phyloP scores from a whole-genome alignment of 805 yeast genomes.

The Metschnikowia hibisci region DNA sequence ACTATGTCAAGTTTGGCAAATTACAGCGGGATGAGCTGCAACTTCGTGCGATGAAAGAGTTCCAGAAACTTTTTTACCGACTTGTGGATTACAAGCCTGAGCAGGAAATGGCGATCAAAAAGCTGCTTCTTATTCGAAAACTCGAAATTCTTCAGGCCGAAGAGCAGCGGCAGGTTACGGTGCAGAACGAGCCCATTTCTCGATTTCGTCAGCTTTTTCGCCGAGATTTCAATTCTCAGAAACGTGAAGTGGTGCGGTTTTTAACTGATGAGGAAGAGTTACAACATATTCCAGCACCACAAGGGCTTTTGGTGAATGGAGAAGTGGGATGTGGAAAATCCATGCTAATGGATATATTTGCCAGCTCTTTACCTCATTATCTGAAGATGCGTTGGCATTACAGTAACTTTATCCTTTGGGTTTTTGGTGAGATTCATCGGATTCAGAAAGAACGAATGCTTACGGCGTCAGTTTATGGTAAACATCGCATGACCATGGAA shows the following conservation, averaged over 20 bases:
- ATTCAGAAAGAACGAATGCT: conserved; percentile 44
- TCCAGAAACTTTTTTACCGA: conserved; percentile 56
- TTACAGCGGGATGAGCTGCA: conserved; percentile 56
- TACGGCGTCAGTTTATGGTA: conserved; percentile 25
- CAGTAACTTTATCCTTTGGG: conserved; percentile 65
- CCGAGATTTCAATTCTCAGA: conserved; percentile 26
- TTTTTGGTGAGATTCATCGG: conserved; percentile 56
- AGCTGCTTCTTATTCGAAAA: conserved; percentile 37
- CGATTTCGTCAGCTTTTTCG: conserved; percentile 20
- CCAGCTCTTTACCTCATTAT: conserved; percentile 56
- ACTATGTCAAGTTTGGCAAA: conserved; percentile 47
- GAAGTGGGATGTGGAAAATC: conserved; percentile 76
- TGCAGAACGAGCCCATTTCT: conserved; percentile 10
- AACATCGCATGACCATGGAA: conserved; percentile 32
- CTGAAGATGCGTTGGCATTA: conserved; percentile 71
- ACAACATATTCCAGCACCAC: conserved; percentile 52
- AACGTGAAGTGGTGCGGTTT: conserved; percentile 42
- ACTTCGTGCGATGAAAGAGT: conserved; percentile 57
- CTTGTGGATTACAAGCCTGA: conserved; percentile 59
- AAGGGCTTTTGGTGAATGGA: conserved; percentile 59
- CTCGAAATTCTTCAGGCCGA: conserved; percentile 33
- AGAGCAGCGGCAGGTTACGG: conserved; percentile 15
- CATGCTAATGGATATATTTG: conserved; percentile 70
- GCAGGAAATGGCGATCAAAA: conserved; percentile 40
- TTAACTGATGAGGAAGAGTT: conserved; percentile 62